A percentile compares a stretch with the other conserved stretches of the same genome.
phyloP scores from a whole-genome alignment of 2,329 filamentous ascomycete genomes.

The Metarhizium anisopliae region DNA sequence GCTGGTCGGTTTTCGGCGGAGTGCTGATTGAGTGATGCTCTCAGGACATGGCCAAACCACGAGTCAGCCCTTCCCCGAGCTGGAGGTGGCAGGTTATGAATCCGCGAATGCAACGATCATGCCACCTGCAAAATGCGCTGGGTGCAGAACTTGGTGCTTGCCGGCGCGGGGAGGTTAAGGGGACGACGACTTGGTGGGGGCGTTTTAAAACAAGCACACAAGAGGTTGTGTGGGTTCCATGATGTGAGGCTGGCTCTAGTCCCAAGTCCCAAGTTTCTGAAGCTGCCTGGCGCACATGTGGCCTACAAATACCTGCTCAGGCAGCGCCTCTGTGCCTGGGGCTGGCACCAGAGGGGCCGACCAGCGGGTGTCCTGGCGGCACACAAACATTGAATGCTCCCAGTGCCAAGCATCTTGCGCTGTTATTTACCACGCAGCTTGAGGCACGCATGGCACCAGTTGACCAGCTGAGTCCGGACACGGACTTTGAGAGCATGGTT shows the following conservation, averaged over 20 bases:
- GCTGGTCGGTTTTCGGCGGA: slow-evolving; percentile 13
- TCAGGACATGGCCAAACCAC: slow-evolving; percentile 24
- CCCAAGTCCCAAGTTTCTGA: background rate
- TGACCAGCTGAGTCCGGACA: no score
- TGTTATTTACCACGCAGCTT: no score
- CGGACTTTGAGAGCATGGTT: no score
- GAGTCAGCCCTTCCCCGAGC: slow-evolving; percentile 21
- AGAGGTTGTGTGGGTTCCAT: background rate
- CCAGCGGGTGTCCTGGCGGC: no score
- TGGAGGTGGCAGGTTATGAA: slow-evolving; percentile 13
- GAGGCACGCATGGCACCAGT: no score
- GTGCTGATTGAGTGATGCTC: slow-evolving; percentile 14
- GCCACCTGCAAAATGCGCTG: slow-evolving; percentile 7
- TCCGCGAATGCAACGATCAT: slow-evolving; percentile 10
- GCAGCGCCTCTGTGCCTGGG: no score
- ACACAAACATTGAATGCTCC: no score
- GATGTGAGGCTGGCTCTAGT: background rate
- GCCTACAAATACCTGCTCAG: no score
- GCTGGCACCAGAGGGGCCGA: no score
- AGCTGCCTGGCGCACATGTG: no score
- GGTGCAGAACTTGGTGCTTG: background rate
- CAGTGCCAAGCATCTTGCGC: no score
- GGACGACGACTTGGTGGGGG: background rate
- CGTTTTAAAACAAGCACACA: background rate
- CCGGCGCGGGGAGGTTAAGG: background rate